These are phyloP conservation scores for Stylosanthes scabra DNA, from an alignment of 331 rosid genomes.

Conservation along the genomic window DNA sequence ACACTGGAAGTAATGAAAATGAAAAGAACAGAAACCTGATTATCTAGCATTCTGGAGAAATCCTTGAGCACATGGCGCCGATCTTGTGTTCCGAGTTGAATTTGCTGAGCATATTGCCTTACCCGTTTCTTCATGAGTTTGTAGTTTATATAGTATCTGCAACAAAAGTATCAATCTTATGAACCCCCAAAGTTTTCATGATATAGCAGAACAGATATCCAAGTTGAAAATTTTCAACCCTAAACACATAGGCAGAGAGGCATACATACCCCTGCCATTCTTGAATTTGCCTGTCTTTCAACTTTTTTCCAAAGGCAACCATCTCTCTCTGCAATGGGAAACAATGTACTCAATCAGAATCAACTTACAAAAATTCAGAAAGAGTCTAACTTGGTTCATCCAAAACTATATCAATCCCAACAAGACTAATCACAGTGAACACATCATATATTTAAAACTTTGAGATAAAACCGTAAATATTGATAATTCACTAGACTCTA, in stretches of 20 bases:
- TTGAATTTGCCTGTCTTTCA: conserved; percentile 79
- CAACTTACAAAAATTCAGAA: conserved; percentile 9
- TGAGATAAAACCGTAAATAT: neutral
- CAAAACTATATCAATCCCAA: conserved; percentile 6
- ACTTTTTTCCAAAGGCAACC: conserved; percentile 98
- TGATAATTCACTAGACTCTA: neutral
- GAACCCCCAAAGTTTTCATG: conserved; percentile 26
- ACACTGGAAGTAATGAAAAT: conserved; percentile 8
- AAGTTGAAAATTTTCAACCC: neutral
- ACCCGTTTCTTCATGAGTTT: conserved; percentile 96
- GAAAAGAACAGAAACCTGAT: conserved; percentile 62
- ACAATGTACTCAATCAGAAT: conserved; percentile 13
- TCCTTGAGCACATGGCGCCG: conserved; percentile 86
- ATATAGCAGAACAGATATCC: neutral
- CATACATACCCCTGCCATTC: conserved; percentile 88
- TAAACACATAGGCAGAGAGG: neutral
- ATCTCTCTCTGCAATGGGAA: conserved; percentile 58
- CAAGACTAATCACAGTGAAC: neutral
- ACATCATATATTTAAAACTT: neutral
- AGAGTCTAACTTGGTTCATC: neutral
- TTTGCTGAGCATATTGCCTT: conserved; percentile 82
- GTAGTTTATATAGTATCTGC: conserved; percentile 92
- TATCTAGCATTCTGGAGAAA: conserved; percentile 93
- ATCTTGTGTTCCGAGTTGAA: conserved; percentile 80
- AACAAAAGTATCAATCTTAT: conserved; percentile 15